Base-by-base conservation (phyloP, 2,329 filamentous ascomycete species). In the Truncatella angustata region DNA sequence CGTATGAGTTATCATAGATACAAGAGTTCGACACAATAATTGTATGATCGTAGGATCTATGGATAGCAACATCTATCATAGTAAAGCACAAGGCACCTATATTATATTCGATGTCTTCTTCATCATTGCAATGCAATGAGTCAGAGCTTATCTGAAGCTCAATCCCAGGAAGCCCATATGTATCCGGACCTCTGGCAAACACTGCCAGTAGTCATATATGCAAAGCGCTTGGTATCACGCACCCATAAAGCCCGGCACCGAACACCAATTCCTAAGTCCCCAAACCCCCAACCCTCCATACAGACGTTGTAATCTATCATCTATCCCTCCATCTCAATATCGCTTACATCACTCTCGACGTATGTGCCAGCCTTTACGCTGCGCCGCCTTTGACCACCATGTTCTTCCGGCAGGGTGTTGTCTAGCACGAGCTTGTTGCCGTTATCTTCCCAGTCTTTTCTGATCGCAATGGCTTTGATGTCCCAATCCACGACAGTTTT, bases 401-500 rank as follows among this genome's bases (percentile, higher is more conserved):
- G 59, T 4, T 52, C 49, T 20, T 21, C 26, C 7, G 20, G 32
- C 14, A 24, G 24, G 12, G 12, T 49, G 28, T 64, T 56, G 39
- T 56, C 63, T 5, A 69, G 62, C n/a, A 67, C 54, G 35, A 70
- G 70, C 3, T 81, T 79, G 61, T 86, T 73, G 4, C 77, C 76
- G 54, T 67, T 72, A 52, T 81, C 78, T 54, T 82, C 87, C 51
- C 71, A 68, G 16, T 66, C 69, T 54, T 11, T 32, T 14, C 77
- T 73, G 30, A 82, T 76, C 51, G 77, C 76, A 23, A 74, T 70
- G 3, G 87, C 87, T 52, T 84, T 80, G 18, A 70, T 73, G 64
- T 95, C 90, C 90, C 92, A 97, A 51, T 80, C 78, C 47, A 77
- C 80, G 7, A 82, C 77, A n/a, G 79, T 76, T 46, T 77, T 76